A percentile compares a stretch with the other conserved stretches of the same genome.
Evolutionary conservation across 2,329 filamentous ascomycete species (phyloP).

Genomic region (Magnaporthiopsis poae): DNA sequence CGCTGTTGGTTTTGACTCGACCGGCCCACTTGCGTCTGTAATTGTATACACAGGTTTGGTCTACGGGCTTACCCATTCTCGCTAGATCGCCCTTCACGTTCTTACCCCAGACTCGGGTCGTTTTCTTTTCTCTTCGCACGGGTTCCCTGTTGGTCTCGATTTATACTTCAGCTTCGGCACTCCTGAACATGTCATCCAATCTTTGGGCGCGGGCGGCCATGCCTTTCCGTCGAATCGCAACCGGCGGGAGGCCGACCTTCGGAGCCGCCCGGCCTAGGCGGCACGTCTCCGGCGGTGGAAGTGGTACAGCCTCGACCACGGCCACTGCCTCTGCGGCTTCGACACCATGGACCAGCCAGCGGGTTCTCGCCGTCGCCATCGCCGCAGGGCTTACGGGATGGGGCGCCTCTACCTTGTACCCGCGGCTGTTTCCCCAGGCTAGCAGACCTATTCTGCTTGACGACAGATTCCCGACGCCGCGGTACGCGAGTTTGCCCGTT

Average conservation of each 20-base stretch:
- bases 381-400: conserved; percentile 31
- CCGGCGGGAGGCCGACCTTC: conserved; percentile 3
- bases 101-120: not conserved
- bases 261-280: conserved; percentile 5
- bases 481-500: conserved; percentile 32
- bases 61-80: not conserved
- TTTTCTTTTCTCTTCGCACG: not conserved
- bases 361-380: conserved; percentile 28
- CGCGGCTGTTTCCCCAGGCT: conserved; percentile 19
- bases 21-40: not conserved
- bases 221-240: conserved; percentile 18
- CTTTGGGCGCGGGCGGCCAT: conserved; percentile 18
- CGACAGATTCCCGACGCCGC: conserved; percentile 17
- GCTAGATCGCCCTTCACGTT: not conserved
- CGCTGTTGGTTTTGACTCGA: not conserved
- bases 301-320: conserved; percentile 21
- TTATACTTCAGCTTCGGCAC: not conserved
- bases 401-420: conserved; percentile 19
- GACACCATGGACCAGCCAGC: conserved; percentile 22
- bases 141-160: not conserved
- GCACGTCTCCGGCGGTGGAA: conserved; percentile 15
- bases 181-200: conserved; percentile 22
- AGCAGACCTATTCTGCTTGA: conserved; percentile 19
- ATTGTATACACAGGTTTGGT: not conserved
- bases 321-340: conserved; percentile 27